These are phyloP conservation scores for Guadua angustifolia DNA, from an alignment of 176 grass and related monocot species.

Conservation along the genomic window DNA sequence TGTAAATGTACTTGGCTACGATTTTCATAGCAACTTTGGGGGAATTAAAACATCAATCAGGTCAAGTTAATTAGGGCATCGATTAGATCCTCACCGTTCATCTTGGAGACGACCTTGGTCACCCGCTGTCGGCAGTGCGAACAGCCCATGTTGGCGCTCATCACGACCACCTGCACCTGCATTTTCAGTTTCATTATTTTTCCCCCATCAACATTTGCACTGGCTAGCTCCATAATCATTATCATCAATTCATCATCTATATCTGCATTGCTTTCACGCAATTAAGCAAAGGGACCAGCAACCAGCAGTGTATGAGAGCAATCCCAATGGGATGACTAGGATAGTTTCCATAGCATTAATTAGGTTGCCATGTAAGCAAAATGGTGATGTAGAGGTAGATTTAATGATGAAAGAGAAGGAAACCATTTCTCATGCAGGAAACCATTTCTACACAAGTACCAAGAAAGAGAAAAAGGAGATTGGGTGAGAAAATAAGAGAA, in stretches of 20 bases:
- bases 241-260: background rate
- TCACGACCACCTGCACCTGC: constrained; percentile 94
- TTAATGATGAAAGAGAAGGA: too few species aligned
- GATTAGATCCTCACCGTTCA: constrained; percentile 74
- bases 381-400: too few species aligned
- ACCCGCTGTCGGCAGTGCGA: constrained; percentile 79
- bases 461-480: too few species aligned
- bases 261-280: constrained; percentile 31
- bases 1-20: background rate
- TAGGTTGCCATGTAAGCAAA: too few species aligned
- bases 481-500: too few species aligned
- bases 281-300: constrained; percentile 23
- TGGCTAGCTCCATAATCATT: background rate
- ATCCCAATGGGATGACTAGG: too few species aligned
- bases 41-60: too few species aligned
- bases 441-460: too few species aligned
- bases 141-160: constrained; percentile 95
- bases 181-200: background rate
- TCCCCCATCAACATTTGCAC: constrained; percentile 1
- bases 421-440: too few species aligned
- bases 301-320: background rate
- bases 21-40: background rate
- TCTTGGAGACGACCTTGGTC: constrained; percentile 90
- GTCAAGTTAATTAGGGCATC: background rate
- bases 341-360: too few species aligned